A percentile compares a stretch with the other conserved stretches of the same genome.
These are phyloP conservation scores for Eudorina sp. DNA, from an alignment of 139 green algal genomes.

Conservation along the genomic window DNA sequence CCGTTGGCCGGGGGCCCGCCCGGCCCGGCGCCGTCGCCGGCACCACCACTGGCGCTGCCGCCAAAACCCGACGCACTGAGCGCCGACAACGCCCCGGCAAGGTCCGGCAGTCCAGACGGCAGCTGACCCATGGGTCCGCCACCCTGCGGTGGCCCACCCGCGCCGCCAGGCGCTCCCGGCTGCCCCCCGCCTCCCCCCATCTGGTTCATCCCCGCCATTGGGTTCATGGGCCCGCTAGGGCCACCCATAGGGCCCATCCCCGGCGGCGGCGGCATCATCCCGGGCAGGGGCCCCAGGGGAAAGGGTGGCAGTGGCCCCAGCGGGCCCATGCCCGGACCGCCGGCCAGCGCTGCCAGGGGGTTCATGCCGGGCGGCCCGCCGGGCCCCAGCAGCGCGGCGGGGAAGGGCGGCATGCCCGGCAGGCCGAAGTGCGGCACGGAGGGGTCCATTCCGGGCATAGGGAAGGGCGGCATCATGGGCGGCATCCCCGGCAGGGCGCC, in stretches of 20 bases:
- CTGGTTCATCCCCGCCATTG: background rate
- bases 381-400: conserved; percentile 21
- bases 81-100: conserved; percentile 22
- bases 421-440: background rate
- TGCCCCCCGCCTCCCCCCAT: background rate
- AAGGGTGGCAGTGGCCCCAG: background rate
- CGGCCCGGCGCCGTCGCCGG: background rate
- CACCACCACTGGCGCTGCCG: background rate
- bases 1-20: background rate
- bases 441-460: conserved; percentile 3
- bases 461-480: conserved; percentile 1
- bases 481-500: background rate
- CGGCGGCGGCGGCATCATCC: background rate
- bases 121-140: conserved; percentile 21
- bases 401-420: conserved; percentile 38
- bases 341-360: background rate
- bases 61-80: conserved; percentile 16
- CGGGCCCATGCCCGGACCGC: background rate
- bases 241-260: conserved; percentile 6
- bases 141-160: background rate
- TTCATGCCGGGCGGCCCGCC: background rate
- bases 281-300: background rate
- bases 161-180: background rate
- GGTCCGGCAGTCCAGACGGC: background rate
- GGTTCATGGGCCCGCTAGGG: background rate